Conservation (phyloP, 495 filamentous ascomycete species). For the Stereocaulon alpinum region DNA sequence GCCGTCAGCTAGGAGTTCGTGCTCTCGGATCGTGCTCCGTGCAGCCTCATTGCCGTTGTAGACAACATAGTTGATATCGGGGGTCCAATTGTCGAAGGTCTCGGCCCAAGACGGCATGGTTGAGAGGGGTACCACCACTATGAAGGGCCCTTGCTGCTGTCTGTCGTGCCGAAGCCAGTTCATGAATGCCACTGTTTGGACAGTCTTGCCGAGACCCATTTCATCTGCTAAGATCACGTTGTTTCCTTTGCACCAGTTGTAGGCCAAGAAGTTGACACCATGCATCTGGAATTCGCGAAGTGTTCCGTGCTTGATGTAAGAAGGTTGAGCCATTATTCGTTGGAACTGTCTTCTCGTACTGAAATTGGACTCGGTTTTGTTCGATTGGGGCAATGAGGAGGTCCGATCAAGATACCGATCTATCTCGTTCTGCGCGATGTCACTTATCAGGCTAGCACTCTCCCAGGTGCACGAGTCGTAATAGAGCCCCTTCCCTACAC, state of each 20-base stretch:
- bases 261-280: conserved; percentile 86
- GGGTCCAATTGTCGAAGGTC: conserved; percentile 93
- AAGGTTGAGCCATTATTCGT: conserved; percentile 64
- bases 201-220: conserved; percentile 97
- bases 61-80: conserved; percentile 92
- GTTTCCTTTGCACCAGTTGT: conserved; percentile 83
- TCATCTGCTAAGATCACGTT: conserved; percentile 97
- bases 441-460: conserved; percentile 56
- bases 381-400: conserved; percentile 62
- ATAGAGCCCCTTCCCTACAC: conserved; percentile 57
- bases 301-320: conserved; percentile 74
- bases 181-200: conserved; percentile 93
- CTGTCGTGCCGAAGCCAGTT: conserved; percentile 95
- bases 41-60: conserved; percentile 83
- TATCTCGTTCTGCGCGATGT: conserved; percentile 73
- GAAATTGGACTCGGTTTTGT: conserved; percentile 60
- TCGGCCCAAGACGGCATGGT: conserved; percentile 97
- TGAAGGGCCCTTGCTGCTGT: conserved; percentile 83
- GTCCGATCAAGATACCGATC: conserved; percentile 81
- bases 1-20: conserved; percentile 76
- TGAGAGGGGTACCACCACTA: conserved; percentile 89
- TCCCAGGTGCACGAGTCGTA: conserved; percentile 98
- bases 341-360: conserved; percentile 62
- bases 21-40: conserved; percentile 70
- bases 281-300: conserved; percentile 90